phyloP scores from a whole-genome alignment of 2,329 filamentous ascomycete species.

The Macrophomina tecta region DNA sequence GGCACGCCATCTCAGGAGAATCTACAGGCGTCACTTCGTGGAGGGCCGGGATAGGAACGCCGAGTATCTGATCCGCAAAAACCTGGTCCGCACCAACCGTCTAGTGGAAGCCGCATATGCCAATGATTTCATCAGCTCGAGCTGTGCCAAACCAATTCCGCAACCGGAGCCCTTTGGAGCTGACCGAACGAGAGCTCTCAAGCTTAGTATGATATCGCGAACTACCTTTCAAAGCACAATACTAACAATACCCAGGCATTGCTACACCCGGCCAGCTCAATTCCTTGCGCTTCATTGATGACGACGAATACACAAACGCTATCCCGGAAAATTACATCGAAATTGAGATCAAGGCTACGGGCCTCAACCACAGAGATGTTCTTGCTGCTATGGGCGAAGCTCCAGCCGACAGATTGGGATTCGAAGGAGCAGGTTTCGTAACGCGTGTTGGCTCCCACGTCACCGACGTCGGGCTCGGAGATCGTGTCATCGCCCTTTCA shows the following conservation, averaged over 20 bases:
- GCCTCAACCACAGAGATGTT: conserved; percentile 38
- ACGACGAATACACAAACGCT: not conserved
- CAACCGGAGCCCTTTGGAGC: conserved; percentile 7
- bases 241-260: not conserved
- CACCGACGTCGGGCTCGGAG: conserved; percentile 9
- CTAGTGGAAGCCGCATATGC: conserved; percentile 14
- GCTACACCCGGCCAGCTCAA: conserved; percentile 18
- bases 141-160: conserved; percentile 12
- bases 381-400: conserved; percentile 32
- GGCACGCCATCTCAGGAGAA: conserved; percentile 20
- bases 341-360: conserved; percentile 30
- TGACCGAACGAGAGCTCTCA: conserved; percentile 10
- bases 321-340: conserved; percentile 30
- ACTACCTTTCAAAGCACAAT: not conserved
- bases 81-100: conserved; percentile 19
- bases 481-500: conserved; percentile 22
- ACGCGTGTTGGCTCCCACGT: conserved; percentile 7
- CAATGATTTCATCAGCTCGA: conserved; percentile 21
- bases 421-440: conserved; percentile 31
- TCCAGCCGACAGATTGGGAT: conserved; percentile 17
- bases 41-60: conserved; percentile 15
- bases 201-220: not conserved
- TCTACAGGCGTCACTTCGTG: conserved; percentile 14
- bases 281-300: conserved; percentile 15
- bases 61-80: conserved; percentile 10